Base-by-base conservation (phyloP, 768 basidiomycete species). In the Filobasidium floriforme region DNA sequence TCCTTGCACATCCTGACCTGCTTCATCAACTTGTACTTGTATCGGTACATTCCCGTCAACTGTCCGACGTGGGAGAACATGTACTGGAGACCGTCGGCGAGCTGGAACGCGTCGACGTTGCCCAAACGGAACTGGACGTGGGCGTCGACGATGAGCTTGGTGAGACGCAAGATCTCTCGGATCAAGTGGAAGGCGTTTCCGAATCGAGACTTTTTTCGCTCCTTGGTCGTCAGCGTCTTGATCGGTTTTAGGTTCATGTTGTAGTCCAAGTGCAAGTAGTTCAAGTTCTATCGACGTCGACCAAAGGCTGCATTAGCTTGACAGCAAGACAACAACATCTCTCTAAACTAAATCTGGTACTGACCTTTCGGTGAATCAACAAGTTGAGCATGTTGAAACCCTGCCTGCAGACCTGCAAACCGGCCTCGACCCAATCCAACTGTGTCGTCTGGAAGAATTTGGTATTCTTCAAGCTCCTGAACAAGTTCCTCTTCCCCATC, bases 1-100 rank as follows among this genome's bases (percentile, higher is more conserved):
- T 98, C 96, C 84, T 98, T 99, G 73, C 92, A 96, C 92, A 94
- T 94, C 69, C 96, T 88, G 44, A 99, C 92, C 86, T 99, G 96
- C 75, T 91, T 85, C 96, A 99, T 99, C 68, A 99, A 83, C 90
- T 98, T 98, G 83, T 99, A 99, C 83, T 98, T 97, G 83, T 97
- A 98, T 57, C 94, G 87, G 81, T 99, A 99, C 96, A 99, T 99
- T 72, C 96, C 96, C 4, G 96, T 99, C 71, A 99, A 81, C 29
- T 96, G 94, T 75, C 96, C 96, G 65, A 99, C 91, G 75, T 99
- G 96, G 1, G 85, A 89, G 73, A 98, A 98, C 73, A 92, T 94
- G 79, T 98, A 99, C 78, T 99, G 96, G 26, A 99, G 82, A 0
- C 96, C 96, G 70, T 99, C 96, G 19, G 96, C 96, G 59, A 99